Evolutionary conservation across 257 asterid genomes (phyloP).

Genomic region (Thymus quinquecostatus): DNA sequence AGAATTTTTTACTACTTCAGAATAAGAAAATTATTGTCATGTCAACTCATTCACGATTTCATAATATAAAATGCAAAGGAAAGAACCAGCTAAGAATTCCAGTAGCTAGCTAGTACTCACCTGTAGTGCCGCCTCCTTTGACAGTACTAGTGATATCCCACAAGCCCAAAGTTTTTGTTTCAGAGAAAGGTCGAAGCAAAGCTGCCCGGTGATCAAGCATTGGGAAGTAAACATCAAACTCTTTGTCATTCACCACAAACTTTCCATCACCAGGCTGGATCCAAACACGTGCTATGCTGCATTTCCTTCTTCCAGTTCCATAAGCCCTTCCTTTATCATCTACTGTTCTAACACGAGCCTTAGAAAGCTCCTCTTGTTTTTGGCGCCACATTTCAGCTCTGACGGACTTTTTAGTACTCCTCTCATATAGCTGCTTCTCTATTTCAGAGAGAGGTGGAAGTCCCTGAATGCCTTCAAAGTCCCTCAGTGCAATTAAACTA

Average conservation of each 20-base stretch:
- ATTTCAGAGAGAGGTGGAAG: slow-evolving; percentile 82
- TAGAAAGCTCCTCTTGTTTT: slow-evolving; percentile 83
- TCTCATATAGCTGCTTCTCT: slow-evolving; percentile 75
- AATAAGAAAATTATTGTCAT: background rate
- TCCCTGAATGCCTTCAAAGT: slow-evolving; percentile 84
- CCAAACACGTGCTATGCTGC: slow-evolving; percentile 98
- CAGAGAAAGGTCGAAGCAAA: slow-evolving; percentile 92
- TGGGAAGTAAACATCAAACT: slow-evolving; percentile 90
- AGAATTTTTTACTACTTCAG: background rate
- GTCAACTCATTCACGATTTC: slow-evolving; percentile 5
- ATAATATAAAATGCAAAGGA: slow-evolving; percentile 15
- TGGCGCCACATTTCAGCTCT: slow-evolving; percentile 81
- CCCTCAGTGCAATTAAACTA: slow-evolving; percentile 78
- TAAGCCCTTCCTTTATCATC: slow-evolving; percentile 93
- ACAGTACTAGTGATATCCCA: slow-evolving; percentile 89
- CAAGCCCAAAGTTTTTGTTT: slow-evolving; percentile 85
- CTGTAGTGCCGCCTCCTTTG: slow-evolving; percentile 96
- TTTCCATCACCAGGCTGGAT: slow-evolving; percentile 86
- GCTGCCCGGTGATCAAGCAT: slow-evolving; percentile 95
- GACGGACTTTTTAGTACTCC: slow-evolving; percentile 55
- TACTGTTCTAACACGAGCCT: slow-evolving; percentile 74
- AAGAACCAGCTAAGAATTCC: slow-evolving; percentile 4
- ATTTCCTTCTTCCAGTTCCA: slow-evolving; percentile 94
- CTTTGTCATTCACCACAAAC: slow-evolving; percentile 78
- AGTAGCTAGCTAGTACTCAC: slow-evolving; percentile 44